These are phyloP conservation scores for Globisporangium irregulare DNA, from an alignment of 352 stramenopile genomes.

Conservation along the genomic window DNA sequence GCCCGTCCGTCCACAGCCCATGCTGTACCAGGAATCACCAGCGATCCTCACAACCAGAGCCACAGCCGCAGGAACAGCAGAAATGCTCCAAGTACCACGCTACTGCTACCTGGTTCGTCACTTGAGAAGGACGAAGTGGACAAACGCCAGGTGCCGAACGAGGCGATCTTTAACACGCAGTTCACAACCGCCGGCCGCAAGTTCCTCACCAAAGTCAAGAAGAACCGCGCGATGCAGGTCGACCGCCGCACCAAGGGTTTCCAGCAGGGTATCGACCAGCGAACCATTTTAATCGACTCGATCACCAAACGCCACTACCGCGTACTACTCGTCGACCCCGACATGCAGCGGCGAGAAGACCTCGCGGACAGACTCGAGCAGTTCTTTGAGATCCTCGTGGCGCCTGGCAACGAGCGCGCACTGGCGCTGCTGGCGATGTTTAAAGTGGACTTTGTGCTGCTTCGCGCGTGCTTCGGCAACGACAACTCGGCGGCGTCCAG, in stretches of 20 bases:
- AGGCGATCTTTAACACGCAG: slow-evolving; percentile 81
- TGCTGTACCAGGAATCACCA: background rate
- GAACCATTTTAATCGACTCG: slow-evolving; percentile 45
- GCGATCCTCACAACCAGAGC: background rate
- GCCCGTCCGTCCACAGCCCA: background rate
- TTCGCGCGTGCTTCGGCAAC: slow-evolving; percentile 49
- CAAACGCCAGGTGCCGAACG: slow-evolving; percentile 33
- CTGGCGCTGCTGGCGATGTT: slow-evolving; percentile 63
- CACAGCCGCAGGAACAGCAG: background rate
- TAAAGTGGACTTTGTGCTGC: slow-evolving; percentile 56
- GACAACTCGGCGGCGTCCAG: slow-evolving; percentile 53
- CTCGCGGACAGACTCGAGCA: slow-evolving; percentile 61
- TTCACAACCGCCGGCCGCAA: slow-evolving; percentile 63
- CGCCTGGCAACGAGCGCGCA: slow-evolving; percentile 56
- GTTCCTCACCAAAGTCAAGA: slow-evolving; percentile 73
- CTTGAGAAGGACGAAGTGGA: background rate
- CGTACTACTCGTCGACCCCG: slow-evolving; percentile 60
- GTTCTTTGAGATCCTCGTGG: slow-evolving; percentile 67
- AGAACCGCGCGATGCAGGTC: slow-evolving; percentile 73
- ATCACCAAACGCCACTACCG: slow-evolving; percentile 62
- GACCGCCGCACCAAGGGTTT: slow-evolving; percentile 66
- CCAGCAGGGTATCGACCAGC: slow-evolving; percentile 42
- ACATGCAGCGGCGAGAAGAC: slow-evolving; percentile 61
- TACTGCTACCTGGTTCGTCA: background rate
- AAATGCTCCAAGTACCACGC: background rate